These are phyloP conservation scores for Macrolepiota albuminosa DNA, from an alignment of 768 basidiomycete genomes.

Conservation along the genomic window DNA sequence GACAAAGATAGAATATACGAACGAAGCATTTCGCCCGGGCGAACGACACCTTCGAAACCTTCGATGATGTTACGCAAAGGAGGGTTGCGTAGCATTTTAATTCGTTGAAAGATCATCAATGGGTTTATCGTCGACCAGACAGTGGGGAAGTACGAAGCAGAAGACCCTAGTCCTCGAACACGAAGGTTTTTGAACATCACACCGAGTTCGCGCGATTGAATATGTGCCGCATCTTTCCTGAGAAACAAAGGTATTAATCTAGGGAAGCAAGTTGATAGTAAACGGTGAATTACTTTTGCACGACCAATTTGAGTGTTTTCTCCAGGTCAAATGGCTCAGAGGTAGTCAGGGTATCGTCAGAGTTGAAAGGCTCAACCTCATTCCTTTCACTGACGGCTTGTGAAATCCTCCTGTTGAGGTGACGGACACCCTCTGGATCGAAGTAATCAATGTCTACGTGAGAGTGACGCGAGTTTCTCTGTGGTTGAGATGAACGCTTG, in stretches of 20 bases:
- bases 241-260: background rate
- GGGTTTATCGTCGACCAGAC: constrained; percentile 64
- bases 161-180: constrained; percentile 55
- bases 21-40: constrained; percentile 77
- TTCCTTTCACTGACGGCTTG: constrained; percentile 2
- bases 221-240: constrained; percentile 11
- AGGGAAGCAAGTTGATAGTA: background rate
- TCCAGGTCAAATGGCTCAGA: constrained; percentile 34
- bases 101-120: constrained; percentile 30
- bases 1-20: constrained; percentile 24
- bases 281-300: constrained; percentile 24
- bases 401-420: constrained; percentile 34
- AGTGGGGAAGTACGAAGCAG: constrained; percentile 49
- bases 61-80: constrained; percentile 58
- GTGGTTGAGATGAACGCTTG: constrained; percentile 2
- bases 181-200: constrained; percentile 55
- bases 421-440: constrained; percentile 45
- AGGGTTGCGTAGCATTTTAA: constrained; percentile 52
- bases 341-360: constrained; percentile 20
- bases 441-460: constrained; percentile 45
- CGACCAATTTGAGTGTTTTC: constrained; percentile 24
- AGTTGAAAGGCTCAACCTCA: constrained; percentile 11
- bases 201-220: constrained; percentile 44
- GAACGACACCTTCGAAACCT: constrained; percentile 59
- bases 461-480: constrained; percentile 18